Evolutionary conservation across 371 early-diverging fungal genomes (phyloP), one percentile per base, ranked within the genome.

Genomic region (Rhizopus microsporus): DNA sequence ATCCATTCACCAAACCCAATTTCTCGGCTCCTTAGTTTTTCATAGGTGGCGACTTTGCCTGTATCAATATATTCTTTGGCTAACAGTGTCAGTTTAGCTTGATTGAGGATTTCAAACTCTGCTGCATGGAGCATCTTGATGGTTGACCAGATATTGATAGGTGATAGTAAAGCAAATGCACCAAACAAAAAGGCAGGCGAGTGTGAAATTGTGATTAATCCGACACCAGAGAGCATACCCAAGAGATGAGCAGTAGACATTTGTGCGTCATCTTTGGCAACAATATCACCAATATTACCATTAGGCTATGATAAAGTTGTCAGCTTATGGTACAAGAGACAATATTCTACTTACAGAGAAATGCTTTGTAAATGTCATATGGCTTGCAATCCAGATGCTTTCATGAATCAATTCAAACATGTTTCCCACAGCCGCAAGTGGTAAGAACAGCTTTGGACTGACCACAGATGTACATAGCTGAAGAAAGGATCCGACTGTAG

Each of bases 251-350:
- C 88, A 8, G 86, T 79, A 1, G 86, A 82, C 82, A 87, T 85
- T 68, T 89, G 90, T 35, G 85, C 78, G 54, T 89, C 90, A 62
- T 88, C 88, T 47, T 88, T 89, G 33, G 87, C 87, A 3, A 87
- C 86, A 50, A 89, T 77, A 63, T 87, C 88, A 38, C 87, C 88
- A 53, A 87, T 84, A 64, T 87, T 89, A 15, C 79, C 80, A 51
- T 65, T 77, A 10, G 73, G 76, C 80, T 81, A 45, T 39, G 40
- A 15, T n/a, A 53, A 16, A 39, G 5, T 9, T 10, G 17, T 47
- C 40, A 23, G 30, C 45, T 23, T 13, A 47, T 43, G 12, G 9
- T 16, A 2, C 12, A 10, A 43, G 48, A 31, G 33, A 29, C 12
- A 33, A 10, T 30, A 6, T 23, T 72, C 70, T 10, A 60, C 80